phyloP scores from a whole-genome alignment of 495 filamentous ascomycete genomes.

The Aspergillus hancockii region DNA sequence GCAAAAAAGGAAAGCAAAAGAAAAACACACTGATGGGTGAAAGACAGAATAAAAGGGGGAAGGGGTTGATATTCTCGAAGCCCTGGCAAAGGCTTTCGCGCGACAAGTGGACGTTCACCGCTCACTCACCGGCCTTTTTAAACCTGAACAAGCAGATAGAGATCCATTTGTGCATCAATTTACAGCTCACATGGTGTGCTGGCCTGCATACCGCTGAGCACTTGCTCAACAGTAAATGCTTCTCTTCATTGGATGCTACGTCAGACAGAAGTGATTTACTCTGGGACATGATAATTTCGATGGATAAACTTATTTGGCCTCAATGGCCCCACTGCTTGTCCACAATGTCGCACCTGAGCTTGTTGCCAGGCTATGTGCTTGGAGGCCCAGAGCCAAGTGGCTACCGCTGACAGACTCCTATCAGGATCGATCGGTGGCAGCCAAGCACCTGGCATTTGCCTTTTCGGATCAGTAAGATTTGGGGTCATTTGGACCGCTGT shows the following conservation, averaged over 20 bases:
- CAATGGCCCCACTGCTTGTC: constrained; percentile 11
- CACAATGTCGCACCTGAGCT: constrained; percentile 42
- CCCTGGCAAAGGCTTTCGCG: neutral
- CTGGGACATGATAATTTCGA: constrained; percentile 1
- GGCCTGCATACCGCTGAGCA: constrained; percentile 23
- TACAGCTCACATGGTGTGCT: constrained; percentile 33
- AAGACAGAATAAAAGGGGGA: constrained; percentile 7
- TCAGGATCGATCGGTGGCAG: constrained; percentile 23
- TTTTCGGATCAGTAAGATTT: constrained; percentile 23
- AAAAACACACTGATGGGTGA: neutral
- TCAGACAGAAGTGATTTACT: constrained; percentile 18
- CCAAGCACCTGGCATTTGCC: constrained; percentile 23
- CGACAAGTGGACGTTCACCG: constrained; percentile 18
- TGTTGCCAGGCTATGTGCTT: constrained; percentile 26
- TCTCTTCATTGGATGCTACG: constrained; percentile 22
- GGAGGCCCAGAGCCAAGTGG: constrained; percentile 11
- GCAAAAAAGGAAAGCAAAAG: neutral
- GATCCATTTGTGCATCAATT: constrained; percentile 18
- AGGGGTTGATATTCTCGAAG: neutral
- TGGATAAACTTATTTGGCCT: constrained; percentile 19
- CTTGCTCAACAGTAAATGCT: constrained; percentile 10
- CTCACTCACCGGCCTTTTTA: constrained; percentile 19
- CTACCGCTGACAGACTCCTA: constrained; percentile 18
- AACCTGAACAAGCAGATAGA: constrained; percentile 16
- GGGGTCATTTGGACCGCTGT: constrained; percentile 25